phyloP scores from a whole-genome alignment of 768 basidiomycete species.

The Kwoniella sp. region DNA sequence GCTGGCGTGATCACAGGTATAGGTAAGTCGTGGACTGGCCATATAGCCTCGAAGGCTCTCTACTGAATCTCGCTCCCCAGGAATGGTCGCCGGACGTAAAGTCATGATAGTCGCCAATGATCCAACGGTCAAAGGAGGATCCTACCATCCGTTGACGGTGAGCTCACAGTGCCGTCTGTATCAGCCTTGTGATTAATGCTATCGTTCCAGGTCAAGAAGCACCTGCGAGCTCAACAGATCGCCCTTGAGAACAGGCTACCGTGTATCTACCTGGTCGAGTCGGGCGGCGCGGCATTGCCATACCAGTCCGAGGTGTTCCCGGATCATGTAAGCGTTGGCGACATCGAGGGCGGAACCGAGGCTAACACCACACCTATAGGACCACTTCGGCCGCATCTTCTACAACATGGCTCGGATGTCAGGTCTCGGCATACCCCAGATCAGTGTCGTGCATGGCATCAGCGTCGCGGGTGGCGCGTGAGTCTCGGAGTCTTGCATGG shows the following conservation, averaged over 20 bases:
- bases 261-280: slow-evolving; percentile 90
- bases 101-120: slow-evolving; percentile 92
- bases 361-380: slow-evolving; percentile 54
- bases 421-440: slow-evolving; percentile 81
- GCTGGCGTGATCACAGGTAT: slow-evolving; percentile 84
- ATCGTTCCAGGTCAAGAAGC: slow-evolving; percentile 79
- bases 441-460: slow-evolving; percentile 89
- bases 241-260: slow-evolving; percentile 85
- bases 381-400: slow-evolving; percentile 94
- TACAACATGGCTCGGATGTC: slow-evolving; percentile 95
- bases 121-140: slow-evolving; percentile 86
- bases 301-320: slow-evolving; percentile 91
- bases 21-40: too few relatives aligned
- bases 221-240: slow-evolving; percentile 87
- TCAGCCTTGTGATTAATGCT: too few relatives aligned
- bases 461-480: slow-evolving; percentile 92
- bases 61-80: too few relatives aligned
- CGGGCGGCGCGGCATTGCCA: slow-evolving; percentile 86
- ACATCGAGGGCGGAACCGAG: background rate
- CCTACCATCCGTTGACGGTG: slow-evolving; percentile 82
- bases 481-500: slow-evolving; percentile 1
- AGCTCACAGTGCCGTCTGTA: background rate
- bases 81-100: slow-evolving; percentile 71
- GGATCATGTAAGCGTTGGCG: slow-evolving; percentile 57
- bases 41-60: too few relatives aligned